These are phyloP conservation scores for Polygonum maritimum DNA, from an alignment of 148 eudicot genomes.

Conservation along the genomic window DNA sequence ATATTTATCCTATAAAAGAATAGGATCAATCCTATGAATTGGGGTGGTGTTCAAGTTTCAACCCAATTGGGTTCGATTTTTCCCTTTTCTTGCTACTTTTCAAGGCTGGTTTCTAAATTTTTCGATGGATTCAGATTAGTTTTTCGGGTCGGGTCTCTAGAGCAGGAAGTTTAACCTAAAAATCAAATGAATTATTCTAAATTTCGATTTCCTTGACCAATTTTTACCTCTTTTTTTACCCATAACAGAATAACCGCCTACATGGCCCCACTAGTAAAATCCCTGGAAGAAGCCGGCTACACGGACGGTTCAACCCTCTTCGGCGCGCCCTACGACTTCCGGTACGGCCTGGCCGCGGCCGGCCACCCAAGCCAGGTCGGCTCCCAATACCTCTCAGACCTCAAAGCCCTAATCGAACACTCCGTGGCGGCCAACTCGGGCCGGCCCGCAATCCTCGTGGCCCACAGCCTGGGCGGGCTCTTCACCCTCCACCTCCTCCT, in stretches of 20 bases:
- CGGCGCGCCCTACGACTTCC: constrained; percentile 94
- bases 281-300: constrained; percentile 60
- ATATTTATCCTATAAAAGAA: no score
- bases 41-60: no score
- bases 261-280: constrained; percentile 60
- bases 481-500: constrained; percentile 57
- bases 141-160: no score
- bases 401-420: constrained; percentile 53
- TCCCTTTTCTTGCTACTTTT: no score
- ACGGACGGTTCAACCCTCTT: constrained; percentile 47
- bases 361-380: constrained; percentile 47
- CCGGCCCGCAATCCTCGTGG: constrained; percentile 53
- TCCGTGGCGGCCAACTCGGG: constrained; percentile 47
- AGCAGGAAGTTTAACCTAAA: no score
- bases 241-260: constrained; percentile 50
- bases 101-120: no score
- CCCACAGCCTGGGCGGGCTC: constrained; percentile 90
- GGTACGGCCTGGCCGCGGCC: constrained; percentile 71
- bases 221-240: background rate
- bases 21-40: no score
- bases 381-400: constrained; percentile 53
- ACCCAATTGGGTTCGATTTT: no score
- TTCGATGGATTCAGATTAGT: no score
- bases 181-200: no score
- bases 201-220: no score